Base-by-base conservation (phyloP, 1,284 basidiomycete species). In the Puccinia coronata region DNA sequence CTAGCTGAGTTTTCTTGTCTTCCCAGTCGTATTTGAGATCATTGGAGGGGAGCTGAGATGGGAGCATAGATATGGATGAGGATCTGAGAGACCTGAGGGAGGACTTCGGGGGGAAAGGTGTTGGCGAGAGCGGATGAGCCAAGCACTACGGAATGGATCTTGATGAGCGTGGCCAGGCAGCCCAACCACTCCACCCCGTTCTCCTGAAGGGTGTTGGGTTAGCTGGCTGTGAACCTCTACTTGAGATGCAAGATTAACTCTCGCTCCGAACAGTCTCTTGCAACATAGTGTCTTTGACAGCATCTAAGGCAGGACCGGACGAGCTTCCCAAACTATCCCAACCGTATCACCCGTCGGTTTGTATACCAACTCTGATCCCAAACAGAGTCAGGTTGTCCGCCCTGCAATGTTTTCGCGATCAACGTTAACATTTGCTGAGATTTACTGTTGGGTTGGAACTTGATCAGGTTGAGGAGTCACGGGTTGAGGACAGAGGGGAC, bases 71-170 rank as follows among this genome's bases (percentile, higher is more conserved):
- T 70, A 47, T 80, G 55, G 28, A 80, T 61, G 28, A 80, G 63
- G 39, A 80, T 49, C 39, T 80, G 65, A 61, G 78, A 69, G 75
- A 98, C 88, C 84, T 93, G 94, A 82, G 90, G 90, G 82, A 93
- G 93, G 47, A 94, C 91, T 0, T 92, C 93, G 86, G 94, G 94
- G 0, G 93, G 93, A 84, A 92, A 93, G 67, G 92, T 92, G 79
- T 92, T 91, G 16, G 94, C 89, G 41, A 94, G 87, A 0, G 93
- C 92, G 82, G 91, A 91, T 55, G 93, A 90, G 25, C 96, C 96
- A 76, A 98, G 89, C 55, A 99, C 92, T 6, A 93, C 94, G 55
- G 92, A 92, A 87, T 98, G 96, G 73, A 98, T 89, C 71, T 90
- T 89, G 78, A 92, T 89, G 81, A 98, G 87, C 43, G 91, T 89